Evolutionary conservation across 345 rosid species (phyloP), one percentile per base, ranked within the genome.

Genomic region (Camelina neglecta): DNA sequence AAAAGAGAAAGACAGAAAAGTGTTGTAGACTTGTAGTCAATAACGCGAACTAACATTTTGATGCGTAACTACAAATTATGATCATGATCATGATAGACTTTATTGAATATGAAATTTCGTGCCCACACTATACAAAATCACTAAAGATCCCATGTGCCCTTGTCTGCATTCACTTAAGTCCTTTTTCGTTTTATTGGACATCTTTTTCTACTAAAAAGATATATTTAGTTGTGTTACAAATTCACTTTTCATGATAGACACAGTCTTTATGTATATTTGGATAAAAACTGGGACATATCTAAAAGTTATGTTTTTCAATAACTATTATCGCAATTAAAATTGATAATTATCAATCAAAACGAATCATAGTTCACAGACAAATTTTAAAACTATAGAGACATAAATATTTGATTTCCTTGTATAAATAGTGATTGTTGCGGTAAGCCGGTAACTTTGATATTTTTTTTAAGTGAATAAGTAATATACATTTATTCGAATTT

Each of bases 81-180:
- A 71, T 56, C 41, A 49, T 64, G 66, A 71, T 56, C 33, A 71
- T 70, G 60, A 63, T 26, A 57, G 31, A 57, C 76, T 71, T 60
- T 67, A 50, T 31, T 57, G 47, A 71, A 65, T 71, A 77, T 77
- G 3, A 65, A 58, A 29, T 71, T 77, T 59, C 47, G 81, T 77
- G 76, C 73, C 72, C 76, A 71, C 80, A 68, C 56, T 50, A 67
- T n/a, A 60, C 66, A 76, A 44, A 26, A 58, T 77, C 72, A 71
- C 72, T 65, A 56, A 77, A 49, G 61, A 36, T 71, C 76, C 81
- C 76, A 77, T 71, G 81, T 77, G 76, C 76, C 41, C 15, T 64
- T 77, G 80, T 77, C 75, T 64, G 57, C 75, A 70, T 70, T 76
- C 66, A 69, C 56, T 44, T 6, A 44, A 61, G 36, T 39, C 80